phyloP scores from a whole-genome alignment of 176 grass and related monocot species.

The Oryza rufipogon region DNA sequence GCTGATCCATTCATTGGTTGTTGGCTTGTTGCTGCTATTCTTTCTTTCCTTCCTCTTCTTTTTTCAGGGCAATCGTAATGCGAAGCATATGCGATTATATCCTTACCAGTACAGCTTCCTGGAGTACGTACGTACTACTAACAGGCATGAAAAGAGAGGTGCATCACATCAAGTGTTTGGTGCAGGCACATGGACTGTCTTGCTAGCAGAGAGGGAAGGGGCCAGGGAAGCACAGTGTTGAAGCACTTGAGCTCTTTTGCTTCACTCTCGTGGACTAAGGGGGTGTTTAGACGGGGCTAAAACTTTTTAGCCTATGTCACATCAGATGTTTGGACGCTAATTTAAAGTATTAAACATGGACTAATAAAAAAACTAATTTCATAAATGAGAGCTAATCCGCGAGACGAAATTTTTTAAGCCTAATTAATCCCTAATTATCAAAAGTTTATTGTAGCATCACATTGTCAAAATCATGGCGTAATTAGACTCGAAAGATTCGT shows the following conservation, averaged over 20 bases:
- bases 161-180: slow-evolving; percentile 52
- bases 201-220: background rate
- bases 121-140: background rate
- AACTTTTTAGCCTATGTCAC: no score
- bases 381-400: no score
- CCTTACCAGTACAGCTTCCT: slow-evolving; percentile 11
- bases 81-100: background rate
- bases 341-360: no score
- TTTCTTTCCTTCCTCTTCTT: background rate
- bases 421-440: no score
- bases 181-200: slow-evolving; percentile 45
- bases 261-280: background rate
- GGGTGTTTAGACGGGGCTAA: no score
- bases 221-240: slow-evolving; percentile 19
- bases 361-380: no score
- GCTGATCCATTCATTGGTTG: background rate
- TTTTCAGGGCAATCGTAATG: background rate
- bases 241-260: slow-evolving; percentile 5
- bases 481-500: no score
- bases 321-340: no score
- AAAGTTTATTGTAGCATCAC: no score
- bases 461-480: no score
- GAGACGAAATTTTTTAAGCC: no score
- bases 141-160: background rate
- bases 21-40: background rate